Evolutionary conservation across 1,284 basidiomycete species (phyloP).

Genomic region (Afroboletus lepidellus): DNA sequence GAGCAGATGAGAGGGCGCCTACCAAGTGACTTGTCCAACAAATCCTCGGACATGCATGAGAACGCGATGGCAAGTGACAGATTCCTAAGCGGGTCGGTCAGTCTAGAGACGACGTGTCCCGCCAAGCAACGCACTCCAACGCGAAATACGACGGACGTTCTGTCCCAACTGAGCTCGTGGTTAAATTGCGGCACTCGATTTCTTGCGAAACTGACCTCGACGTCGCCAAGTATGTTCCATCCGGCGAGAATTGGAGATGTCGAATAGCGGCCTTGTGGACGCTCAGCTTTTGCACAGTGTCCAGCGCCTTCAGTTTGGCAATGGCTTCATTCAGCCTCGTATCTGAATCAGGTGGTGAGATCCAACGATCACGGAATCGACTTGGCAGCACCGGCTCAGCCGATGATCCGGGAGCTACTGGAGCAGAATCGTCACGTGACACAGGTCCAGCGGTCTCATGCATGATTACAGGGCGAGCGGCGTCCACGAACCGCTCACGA

Average conservation of each 20-base stretch:
- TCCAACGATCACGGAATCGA: conserved; percentile 39
- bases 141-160: conserved; percentile 70
- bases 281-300: conserved; percentile 50
- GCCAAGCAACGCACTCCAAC: conserved; percentile 50
- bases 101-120: conserved; percentile 9
- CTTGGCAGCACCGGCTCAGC: conserved; percentile 28
- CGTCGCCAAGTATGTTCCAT: conserved; percentile 39
- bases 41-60: conserved; percentile 73
- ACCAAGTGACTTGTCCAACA: conserved; percentile 79
- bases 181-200: conserved; percentile 7
- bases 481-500: conserved; percentile 39
- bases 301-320: conserved; percentile 56
- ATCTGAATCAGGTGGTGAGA: conserved; percentile 45
- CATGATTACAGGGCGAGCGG: conserved; percentile 50
- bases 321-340: conserved; percentile 57
- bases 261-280: conserved; percentile 37
- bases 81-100: conserved; percentile 43
- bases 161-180: conserved; percentile 59
- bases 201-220: conserved; percentile 27
- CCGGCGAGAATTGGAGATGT: conserved; percentile 42
- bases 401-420: conserved; percentile 25
- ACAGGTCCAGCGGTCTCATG: conserved; percentile 37
- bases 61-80: conserved; percentile 57
- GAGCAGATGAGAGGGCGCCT: conserved; percentile 8
- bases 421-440: too few relatives aligned